These are phyloP conservation scores for Lobosporangium transversale DNA, from an alignment of 192 early-diverging fungal genomes.

Conservation along the genomic window DNA sequence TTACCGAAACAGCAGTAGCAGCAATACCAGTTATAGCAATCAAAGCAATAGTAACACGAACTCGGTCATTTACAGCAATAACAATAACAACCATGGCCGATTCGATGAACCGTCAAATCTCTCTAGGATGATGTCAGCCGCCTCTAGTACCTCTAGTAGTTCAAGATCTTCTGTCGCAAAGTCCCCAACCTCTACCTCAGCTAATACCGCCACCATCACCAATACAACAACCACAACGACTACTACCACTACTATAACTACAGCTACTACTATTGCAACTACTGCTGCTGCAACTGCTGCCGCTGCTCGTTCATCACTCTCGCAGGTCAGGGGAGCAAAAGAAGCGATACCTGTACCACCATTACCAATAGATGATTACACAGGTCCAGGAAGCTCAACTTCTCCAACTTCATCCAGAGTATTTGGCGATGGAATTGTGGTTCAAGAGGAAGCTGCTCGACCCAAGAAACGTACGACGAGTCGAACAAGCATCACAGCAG, in stretches of 20 bases:
- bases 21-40: not conserved
- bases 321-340: no score
- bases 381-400: not conserved
- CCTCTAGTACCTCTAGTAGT: slow-evolving; percentile 6
- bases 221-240: slow-evolving; percentile 9
- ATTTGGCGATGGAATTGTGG: slow-evolving; percentile 37
- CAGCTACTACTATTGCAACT: not conserved
- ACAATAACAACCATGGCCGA: not conserved
- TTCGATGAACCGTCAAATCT: slow-evolving; percentile 13
- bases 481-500: slow-evolving; percentile 48
- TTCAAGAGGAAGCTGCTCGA: slow-evolving; percentile 28
- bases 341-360: no score
- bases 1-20: no score
- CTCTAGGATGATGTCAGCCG: slow-evolving; percentile 4
- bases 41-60: no score
- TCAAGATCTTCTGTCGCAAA: slow-evolving; percentile 11
- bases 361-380: not conserved
- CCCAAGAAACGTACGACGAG: slow-evolving; percentile 49
- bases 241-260: not conserved
- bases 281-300: not conserved
- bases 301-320: not conserved
- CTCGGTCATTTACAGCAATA: no score
- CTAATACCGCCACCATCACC: not conserved
- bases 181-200: slow-evolving; percentile 3
- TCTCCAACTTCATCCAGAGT: not conserved